phyloP scores from a whole-genome alignment of 306 rosid genomes.

The Prosopis cineraria region DNA sequence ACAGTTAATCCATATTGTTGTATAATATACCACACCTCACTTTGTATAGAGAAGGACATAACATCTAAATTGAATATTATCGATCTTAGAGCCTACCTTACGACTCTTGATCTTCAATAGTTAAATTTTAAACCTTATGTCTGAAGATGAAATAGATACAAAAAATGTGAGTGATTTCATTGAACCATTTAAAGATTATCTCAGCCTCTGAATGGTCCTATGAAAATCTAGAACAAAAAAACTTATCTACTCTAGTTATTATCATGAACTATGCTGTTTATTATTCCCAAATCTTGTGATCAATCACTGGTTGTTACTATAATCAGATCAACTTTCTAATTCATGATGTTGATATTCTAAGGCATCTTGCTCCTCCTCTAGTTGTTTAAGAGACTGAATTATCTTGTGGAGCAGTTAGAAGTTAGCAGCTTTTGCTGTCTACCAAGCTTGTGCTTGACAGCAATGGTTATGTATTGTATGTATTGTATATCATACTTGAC shows the following conservation, averaged over 20 bases:
- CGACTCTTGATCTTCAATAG: neutral
- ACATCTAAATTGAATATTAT: neutral
- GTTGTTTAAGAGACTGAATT: neutral
- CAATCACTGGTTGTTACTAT: neutral
- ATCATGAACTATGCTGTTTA: neutral
- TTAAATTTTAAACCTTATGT: neutral
- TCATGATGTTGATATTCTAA: neutral
- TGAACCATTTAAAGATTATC: neutral
- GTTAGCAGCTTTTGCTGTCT: neutral
- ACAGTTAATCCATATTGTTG: neutral
- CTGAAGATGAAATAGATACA: neutral
- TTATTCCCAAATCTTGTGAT: neutral
- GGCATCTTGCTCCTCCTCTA: neutral
- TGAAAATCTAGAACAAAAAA: neutral
- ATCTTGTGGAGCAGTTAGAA: neutral
- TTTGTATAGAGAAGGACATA: neutral
- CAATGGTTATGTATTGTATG: neutral
- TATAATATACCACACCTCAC: neutral
- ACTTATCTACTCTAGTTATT: neutral
- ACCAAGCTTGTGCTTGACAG: constrained; percentile 9
- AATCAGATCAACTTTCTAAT: neutral
- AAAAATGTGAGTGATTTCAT: neutral
- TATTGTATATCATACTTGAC: neutral
- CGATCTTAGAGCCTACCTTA: neutral
- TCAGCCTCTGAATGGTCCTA: neutral